Conservation (phyloP, 148 eudicot genomes). For the Silene conica region DNA sequence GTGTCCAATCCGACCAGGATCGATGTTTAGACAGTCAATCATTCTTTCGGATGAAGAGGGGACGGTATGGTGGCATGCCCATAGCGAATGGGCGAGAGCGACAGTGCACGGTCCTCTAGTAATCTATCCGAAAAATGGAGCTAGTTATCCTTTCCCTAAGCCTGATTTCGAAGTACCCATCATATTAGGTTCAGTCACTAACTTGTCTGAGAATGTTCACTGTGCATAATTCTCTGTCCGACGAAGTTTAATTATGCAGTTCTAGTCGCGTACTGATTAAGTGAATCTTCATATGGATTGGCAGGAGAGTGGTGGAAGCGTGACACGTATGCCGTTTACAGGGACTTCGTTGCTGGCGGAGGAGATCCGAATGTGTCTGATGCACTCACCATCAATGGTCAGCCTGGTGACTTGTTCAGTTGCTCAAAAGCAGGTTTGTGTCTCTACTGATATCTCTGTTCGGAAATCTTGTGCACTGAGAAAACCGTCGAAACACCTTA, state of each 20-base stretch:
- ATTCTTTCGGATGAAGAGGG: constrained; percentile 49
- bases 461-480: background rate
- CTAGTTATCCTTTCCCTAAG: constrained; percentile 35
- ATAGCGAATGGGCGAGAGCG: constrained; percentile 51
- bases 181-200: constrained; percentile 28
- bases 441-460: background rate
- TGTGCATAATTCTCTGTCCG: background rate
- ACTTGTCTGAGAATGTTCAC: background rate
- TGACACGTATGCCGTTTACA: constrained; percentile 23
- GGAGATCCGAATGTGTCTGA: constrained; percentile 47
- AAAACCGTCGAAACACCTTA: no score
- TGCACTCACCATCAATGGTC: constrained; percentile 57
- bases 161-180: constrained; percentile 45
- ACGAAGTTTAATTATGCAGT: background rate
- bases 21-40: constrained; percentile 34
- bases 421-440: constrained; percentile 49
- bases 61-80: constrained; percentile 72
- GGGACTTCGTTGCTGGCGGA: constrained; percentile 25
- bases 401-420: constrained; percentile 53
- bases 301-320: constrained; percentile 54
- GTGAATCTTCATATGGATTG: background rate
- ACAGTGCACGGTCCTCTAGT: constrained; percentile 40
- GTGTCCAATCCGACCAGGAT: constrained; percentile 45
- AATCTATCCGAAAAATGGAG: constrained; percentile 30
- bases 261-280: background rate